Percentiles rank a stretch among this genome's conserved stretches.
Conservation (phyloP, 805 yeast genomes). For the Starmerella geochares region DNA sequence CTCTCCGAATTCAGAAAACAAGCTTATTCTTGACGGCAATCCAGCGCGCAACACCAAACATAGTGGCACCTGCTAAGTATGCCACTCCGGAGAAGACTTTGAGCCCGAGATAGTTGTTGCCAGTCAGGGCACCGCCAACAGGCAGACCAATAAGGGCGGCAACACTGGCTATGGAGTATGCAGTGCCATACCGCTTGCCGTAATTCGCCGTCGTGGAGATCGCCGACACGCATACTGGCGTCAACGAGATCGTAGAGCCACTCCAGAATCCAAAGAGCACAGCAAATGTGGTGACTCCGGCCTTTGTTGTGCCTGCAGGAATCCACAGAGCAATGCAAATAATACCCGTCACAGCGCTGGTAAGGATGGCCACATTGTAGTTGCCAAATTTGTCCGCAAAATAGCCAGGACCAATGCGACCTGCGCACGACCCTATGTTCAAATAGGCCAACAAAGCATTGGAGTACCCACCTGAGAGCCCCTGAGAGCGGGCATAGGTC, state of each 20-base stretch:
- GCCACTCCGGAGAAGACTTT: conserved; percentile 30
- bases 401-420: conserved; percentile 48
- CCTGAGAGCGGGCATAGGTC: conserved; percentile 46
- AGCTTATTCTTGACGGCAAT: conserved; percentile 25
- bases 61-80: conserved; percentile 26
- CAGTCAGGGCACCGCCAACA: conserved; percentile 32
- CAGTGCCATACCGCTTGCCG: conserved; percentile 61
- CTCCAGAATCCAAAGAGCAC: conserved; percentile 29
- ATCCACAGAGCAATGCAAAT: conserved; percentile 48
- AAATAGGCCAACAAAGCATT: conserved; percentile 41
- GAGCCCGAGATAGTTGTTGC: conserved; percentile 29
- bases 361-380: conserved; percentile 45
- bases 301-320: conserved; percentile 38
- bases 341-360: conserved; percentile 37
- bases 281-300: conserved; percentile 49
- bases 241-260: conserved; percentile 43
- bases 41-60: conserved; percentile 27
- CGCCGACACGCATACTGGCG: conserved; percentile 60
- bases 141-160: conserved; percentile 35
- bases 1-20: too few relatives aligned
- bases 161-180: conserved; percentile 40
- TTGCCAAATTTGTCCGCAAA: conserved; percentile 48
- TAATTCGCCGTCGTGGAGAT: conserved; percentile 55
- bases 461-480: conserved; percentile 29
- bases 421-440: conserved; percentile 43